Conservation (phyloP, 108 stramenopile genomes). For the Phaeodactylum tricornutum region DNA sequence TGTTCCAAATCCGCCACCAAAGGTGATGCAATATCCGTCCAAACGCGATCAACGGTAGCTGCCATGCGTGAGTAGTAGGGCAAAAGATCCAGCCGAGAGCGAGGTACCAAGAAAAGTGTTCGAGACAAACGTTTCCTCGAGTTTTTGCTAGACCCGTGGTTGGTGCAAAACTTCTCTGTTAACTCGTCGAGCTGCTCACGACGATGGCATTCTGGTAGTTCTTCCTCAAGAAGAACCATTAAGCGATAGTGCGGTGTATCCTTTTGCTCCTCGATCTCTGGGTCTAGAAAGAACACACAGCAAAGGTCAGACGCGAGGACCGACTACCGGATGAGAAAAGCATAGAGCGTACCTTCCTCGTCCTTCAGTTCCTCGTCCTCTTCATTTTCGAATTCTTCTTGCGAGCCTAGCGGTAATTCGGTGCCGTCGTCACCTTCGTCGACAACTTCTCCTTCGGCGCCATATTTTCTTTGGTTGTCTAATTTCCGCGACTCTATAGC, state of each 20-base stretch:
- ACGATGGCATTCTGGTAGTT: slow-evolving; percentile 82
- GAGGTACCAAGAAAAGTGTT: slow-evolving; percentile 79
- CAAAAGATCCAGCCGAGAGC: slow-evolving; percentile 70
- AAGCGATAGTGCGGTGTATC: slow-evolving; percentile 84
- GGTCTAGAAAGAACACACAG: not conserved
- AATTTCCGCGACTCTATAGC: slow-evolving; percentile 65
- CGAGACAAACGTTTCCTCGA: slow-evolving; percentile 71
- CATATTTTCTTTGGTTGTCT: slow-evolving; percentile 54
- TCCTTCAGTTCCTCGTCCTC: slow-evolving; percentile 32
- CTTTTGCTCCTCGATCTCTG: slow-evolving; percentile 40
- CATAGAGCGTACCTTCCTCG: slow-evolving; percentile 1
- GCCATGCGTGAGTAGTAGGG: slow-evolving; percentile 87
- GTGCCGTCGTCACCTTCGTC: slow-evolving; percentile 22
- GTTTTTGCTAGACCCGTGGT: slow-evolving; percentile 69
- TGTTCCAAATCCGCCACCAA: slow-evolving; percentile 64
- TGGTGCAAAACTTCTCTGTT: slow-evolving; percentile 73
- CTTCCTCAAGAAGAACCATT: slow-evolving; percentile 79
- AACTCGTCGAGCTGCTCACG: slow-evolving; percentile 85
- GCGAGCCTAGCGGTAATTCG: slow-evolving; percentile 23
- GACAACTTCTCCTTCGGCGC: slow-evolving; percentile 28
- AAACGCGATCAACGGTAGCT: slow-evolving; percentile 67
- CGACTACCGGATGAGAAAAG: not conserved
- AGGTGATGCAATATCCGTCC: slow-evolving; percentile 46
- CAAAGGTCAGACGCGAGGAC: not conserved
- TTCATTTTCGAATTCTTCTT: slow-evolving; percentile 20